Conservation (phyloP, 1,284 basidiomycete species). For the Naganishia albida region DNA sequence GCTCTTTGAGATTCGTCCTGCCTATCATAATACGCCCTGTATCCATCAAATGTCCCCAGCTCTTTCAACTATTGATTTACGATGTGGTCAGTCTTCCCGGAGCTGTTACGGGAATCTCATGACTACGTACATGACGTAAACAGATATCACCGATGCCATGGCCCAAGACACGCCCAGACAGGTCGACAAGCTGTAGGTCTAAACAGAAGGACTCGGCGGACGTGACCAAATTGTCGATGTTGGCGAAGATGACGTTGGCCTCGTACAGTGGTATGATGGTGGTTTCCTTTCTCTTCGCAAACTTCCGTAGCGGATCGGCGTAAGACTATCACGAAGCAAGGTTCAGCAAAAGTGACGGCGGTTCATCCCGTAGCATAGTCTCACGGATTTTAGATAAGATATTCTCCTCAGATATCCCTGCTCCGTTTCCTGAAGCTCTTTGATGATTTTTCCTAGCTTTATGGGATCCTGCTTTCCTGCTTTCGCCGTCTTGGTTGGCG, state of each 20-base stretch:
- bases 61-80: constrained; percentile 63
- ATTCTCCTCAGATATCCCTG: constrained; percentile 49
- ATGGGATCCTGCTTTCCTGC: constrained; percentile 26
- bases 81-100: background rate
- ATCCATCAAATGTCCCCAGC: constrained; percentile 79
- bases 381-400: constrained; percentile 47
- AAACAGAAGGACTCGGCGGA: constrained; percentile 82
- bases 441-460: constrained; percentile 46
- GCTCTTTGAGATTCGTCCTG: constrained; percentile 90
- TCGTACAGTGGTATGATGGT: constrained; percentile 85
- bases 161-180: constrained; percentile 59
- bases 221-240: constrained; percentile 82
- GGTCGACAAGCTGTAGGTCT: constrained; percentile 75
- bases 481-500: constrained; percentile 8
- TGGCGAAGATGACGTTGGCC: constrained; percentile 89
- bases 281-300: constrained; percentile 78
- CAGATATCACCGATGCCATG: constrained; percentile 81
- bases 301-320: constrained; percentile 83
- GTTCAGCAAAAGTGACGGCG: constrained; percentile 5
- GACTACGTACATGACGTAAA: constrained; percentile 64
- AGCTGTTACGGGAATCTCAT: background rate
- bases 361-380: constrained; percentile 18
- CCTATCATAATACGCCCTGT: constrained; percentile 86
- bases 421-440: constrained; percentile 52
- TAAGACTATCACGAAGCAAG: constrained; percentile 61